A percentile compares a stretch with the other conserved stretches of the same genome.
These are phyloP conservation scores for Taphrina populina DNA, from an alignment of 1,139 yeast species.

Conservation along the genomic window DNA sequence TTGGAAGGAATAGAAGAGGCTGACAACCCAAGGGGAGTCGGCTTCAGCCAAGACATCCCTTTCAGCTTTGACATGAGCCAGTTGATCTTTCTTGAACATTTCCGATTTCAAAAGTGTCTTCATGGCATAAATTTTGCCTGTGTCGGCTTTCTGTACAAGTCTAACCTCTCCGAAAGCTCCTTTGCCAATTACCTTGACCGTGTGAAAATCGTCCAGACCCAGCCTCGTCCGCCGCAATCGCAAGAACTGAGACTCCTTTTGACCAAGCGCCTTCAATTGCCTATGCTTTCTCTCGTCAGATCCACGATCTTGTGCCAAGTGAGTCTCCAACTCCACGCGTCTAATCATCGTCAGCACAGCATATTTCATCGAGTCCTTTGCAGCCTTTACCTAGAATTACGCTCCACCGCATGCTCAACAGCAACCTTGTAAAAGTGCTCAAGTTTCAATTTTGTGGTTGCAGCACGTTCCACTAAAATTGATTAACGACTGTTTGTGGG, in stretches of 20 bases:
- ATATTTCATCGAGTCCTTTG: not conserved
- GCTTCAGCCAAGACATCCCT: constrained; percentile 73
- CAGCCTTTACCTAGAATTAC: constrained; percentile 53
- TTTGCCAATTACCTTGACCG: constrained; percentile 72
- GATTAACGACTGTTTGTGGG: not conserved
- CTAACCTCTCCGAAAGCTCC: constrained; percentile 79
- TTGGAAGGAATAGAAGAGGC: constrained; percentile 69
- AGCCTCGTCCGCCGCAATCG: constrained; percentile 64
- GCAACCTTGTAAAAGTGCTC: constrained; percentile 68
- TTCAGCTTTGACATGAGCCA: constrained; percentile 75
- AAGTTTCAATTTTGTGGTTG: constrained; percentile 61
- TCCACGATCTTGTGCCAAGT: constrained; percentile 57
- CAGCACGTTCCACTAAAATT: constrained; percentile 46
- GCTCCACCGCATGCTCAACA: constrained; percentile 69
- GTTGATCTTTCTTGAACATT: constrained; percentile 71
- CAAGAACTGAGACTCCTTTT: constrained; percentile 65
- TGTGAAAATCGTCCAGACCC: constrained; percentile 62
- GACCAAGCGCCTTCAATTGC: constrained; percentile 63
- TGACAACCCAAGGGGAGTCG: constrained; percentile 77
- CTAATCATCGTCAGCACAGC: constrained; percentile 42
- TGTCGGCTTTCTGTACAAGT: constrained; percentile 67
- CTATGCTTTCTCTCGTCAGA: constrained; percentile 69
- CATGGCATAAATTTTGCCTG: constrained; percentile 76
- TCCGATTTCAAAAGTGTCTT: constrained; percentile 67
- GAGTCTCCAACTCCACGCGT: constrained; percentile 61